Evolutionary conservation across 306 rosid species (phyloP), one percentile per base, ranked within the genome.

Genomic region (Lotus japonicus): DNA sequence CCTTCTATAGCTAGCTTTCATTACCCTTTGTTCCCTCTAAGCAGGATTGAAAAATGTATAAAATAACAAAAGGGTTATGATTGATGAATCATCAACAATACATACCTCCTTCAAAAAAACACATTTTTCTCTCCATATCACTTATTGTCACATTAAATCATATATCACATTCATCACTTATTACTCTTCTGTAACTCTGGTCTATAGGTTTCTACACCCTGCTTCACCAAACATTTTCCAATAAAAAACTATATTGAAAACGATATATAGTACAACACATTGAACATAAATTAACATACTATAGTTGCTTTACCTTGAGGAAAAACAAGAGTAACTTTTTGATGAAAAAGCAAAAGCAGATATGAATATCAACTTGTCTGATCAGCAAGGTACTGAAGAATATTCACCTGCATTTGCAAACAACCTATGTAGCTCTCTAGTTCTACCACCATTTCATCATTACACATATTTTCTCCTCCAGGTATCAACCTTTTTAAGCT

Each of bases 321-420:
- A 66, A 45, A 71, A 39, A 58, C 2, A 53, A 42, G 26, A 62
- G 60, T 54, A 38, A 26, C 4, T 17, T 74, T 56, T 9, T 55
- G 60, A 9, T 55, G 60, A 9, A 49, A 66, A 49, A 38, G 35
- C 17, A 11, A 66, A 15, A 71, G 6, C 6, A 46, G 3, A 35
- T 19, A 38, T n/a, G 60, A 35, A 55, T 31, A 31, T 66, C 59
- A 61, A 77, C 23, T 58, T 48, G 74, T 63, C 69, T 74, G 11
- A 9, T 38, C 5, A 38, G 80, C 68, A 14, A 89, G 80, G 58
- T 77, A 78, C 18, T 77, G 81, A 64, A 89, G 96, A 85, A 85
- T 71, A 50, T 83, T 83, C 45, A 89, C 92, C 85, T 89, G 96
- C 75, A 85, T 73, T 77, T 89, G 65, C 79, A 89, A 84, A 72